A percentile compares a stretch with the other conserved stretches of the same genome.
These are phyloP conservation scores for Tolypocladium tropicale DNA, from an alignment of 2,329 filamentous ascomycete species.

Conservation along the genomic window DNA sequence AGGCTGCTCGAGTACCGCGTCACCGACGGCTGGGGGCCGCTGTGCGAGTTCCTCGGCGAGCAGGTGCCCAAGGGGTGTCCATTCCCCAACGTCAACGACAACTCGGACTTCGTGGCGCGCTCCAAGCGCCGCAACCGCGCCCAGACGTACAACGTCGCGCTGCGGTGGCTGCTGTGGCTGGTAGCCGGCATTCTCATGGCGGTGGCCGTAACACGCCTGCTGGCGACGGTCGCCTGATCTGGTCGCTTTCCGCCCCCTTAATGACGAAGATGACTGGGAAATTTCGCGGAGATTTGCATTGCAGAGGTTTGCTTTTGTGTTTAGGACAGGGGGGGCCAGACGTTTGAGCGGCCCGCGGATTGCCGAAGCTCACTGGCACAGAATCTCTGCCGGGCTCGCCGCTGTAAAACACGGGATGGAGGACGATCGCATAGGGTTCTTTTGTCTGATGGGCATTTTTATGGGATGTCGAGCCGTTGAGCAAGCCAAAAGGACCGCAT, in stretches of 20 bases:
- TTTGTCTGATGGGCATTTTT: not conserved
- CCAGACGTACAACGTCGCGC: conserved; percentile 23
- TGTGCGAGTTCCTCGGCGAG: conserved; percentile 24
- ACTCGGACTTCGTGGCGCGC: conserved; percentile 22
- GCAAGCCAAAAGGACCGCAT: too few relatives aligned
- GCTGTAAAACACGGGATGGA: not conserved
- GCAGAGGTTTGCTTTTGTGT: not conserved
- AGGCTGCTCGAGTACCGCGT: conserved; percentile 23
- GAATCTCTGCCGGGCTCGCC: not conserved
- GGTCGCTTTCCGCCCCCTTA: not conserved
- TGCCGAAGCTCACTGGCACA: not conserved
- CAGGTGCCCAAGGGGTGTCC: conserved; percentile 18
- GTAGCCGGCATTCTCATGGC: conserved; percentile 7
- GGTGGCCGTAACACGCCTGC: not conserved
- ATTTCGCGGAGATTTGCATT: too few relatives aligned
- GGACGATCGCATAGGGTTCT: not conserved
- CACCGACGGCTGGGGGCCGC: conserved; percentile 25
- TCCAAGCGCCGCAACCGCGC: conserved; percentile 21
- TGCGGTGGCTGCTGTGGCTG: conserved; percentile 13
- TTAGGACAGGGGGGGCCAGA: not conserved
- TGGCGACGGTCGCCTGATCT: too few relatives aligned
- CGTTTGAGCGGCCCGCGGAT: not conserved
- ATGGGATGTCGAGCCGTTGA: not conserved
- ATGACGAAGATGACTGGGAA: not conserved
- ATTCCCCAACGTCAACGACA: conserved; percentile 27